These are phyloP conservation scores for Lablab purpureus DNA, from an alignment of 306 rosid species.

Conservation along the genomic window DNA sequence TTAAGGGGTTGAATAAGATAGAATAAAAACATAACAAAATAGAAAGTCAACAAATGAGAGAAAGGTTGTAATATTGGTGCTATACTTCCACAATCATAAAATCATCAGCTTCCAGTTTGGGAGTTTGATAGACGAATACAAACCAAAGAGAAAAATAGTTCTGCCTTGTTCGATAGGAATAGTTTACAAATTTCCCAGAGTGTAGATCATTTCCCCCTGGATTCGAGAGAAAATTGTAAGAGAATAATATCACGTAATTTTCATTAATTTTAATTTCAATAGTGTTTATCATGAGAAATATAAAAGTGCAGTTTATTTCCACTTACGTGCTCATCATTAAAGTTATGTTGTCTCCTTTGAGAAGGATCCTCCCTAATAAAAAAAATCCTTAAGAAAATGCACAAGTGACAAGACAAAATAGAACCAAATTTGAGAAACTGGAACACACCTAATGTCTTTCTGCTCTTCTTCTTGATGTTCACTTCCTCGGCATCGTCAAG, in stretches of 20 bases:
- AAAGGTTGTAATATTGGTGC: background rate
- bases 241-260: background rate
- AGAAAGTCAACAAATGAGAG: background rate
- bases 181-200: background rate
- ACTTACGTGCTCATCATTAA: conserved; percentile 90
- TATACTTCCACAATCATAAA: background rate
- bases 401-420: conserved; percentile 5
- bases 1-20: background rate
- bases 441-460: conserved; percentile 66
- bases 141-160: conserved; percentile 33
- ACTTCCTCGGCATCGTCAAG: conserved; percentile 67
- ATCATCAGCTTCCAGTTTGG: background rate
- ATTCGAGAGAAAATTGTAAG: conserved; percentile 18
- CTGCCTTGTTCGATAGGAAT: conserved; percentile 35
- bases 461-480: conserved; percentile 77
- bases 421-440: background rate
- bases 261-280: conserved; percentile 34
- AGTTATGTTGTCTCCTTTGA: conserved; percentile 91
- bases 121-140: conserved; percentile 8
- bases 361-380: conserved; percentile 79
- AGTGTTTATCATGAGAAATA: conserved; percentile 65
- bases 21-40: background rate
- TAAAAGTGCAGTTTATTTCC: conserved; percentile 7
- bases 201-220: conserved; percentile 72
- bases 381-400: conserved; percentile 41